phyloP scores from a whole-genome alignment of 306 rosid genomes.

The Geum urbanum region DNA sequence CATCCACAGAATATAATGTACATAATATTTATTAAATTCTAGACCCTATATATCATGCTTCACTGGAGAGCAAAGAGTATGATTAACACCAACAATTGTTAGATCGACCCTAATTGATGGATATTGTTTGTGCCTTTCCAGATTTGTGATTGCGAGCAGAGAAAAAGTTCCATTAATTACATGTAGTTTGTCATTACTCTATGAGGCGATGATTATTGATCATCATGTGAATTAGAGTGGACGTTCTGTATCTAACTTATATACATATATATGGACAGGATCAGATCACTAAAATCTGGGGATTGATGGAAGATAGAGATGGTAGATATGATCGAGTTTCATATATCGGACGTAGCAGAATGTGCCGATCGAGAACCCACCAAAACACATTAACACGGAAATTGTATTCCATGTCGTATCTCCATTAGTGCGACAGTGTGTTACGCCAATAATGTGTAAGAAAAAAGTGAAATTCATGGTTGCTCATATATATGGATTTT shows the following conservation, averaged over 20 bases:
- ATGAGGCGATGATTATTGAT: constrained; percentile 46
- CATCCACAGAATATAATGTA: constrained; percentile 9
- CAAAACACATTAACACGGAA: too few relatives aligned
- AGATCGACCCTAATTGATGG: constrained; percentile 31
- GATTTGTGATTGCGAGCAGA: constrained; percentile 23
- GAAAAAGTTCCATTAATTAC: constrained; percentile 28
- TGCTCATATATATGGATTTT: too few relatives aligned
- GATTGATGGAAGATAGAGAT: constrained; percentile 26
- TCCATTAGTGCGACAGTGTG: too few relatives aligned
- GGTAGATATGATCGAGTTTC: too few relatives aligned
- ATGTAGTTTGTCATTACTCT: constrained; percentile 37
- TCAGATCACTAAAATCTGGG: constrained; percentile 16
- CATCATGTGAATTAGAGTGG: constrained; percentile 53
- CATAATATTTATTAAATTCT: constrained; percentile 39
- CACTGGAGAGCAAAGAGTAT: constrained; percentile 33
- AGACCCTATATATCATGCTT: constrained; percentile 28
- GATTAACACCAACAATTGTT: constrained; percentile 20
- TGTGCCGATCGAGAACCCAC: too few relatives aligned
- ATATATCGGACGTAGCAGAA: too few relatives aligned
- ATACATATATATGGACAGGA: neutral
- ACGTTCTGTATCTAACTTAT: constrained; percentile 40
- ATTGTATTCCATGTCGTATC: too few relatives aligned
- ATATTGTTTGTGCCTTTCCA: constrained; percentile 21
- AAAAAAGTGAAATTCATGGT: too few relatives aligned
- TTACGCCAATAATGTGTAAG: too few relatives aligned